phyloP scores from a whole-genome alignment of 225 moss, liverwort and hornwort genomes.

The Anthoceros angustus region DNA sequence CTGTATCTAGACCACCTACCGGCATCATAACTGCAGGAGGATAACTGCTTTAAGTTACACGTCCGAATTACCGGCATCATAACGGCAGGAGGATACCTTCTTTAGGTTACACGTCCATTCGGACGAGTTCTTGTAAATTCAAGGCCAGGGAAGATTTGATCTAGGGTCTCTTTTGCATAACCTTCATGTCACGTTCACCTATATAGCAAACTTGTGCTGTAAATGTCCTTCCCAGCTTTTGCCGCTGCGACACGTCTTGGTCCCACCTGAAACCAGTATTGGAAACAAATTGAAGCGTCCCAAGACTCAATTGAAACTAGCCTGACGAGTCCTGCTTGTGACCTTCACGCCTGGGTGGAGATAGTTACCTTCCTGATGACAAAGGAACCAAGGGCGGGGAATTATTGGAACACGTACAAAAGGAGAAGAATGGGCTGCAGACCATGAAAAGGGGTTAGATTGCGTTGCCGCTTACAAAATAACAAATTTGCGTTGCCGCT shows the following conservation, averaged over 20 bases:
- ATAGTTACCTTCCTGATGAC: not conserved
- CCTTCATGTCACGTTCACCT: not conserved
- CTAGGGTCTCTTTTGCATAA: too few species aligned
- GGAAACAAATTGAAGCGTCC: not conserved
- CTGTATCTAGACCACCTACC: too few species aligned
- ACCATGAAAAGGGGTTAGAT: not conserved
- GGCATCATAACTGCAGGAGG: too few species aligned
- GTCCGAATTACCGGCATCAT: too few species aligned
- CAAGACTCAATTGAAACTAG: not conserved
- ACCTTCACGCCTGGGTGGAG: not conserved
- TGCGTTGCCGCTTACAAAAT: too few species aligned
- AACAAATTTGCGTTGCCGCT: too few species aligned
- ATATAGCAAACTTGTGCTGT: not conserved
- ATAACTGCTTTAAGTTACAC: too few species aligned
- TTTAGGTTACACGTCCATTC: too few species aligned
- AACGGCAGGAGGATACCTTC: too few species aligned
- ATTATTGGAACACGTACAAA: not conserved
- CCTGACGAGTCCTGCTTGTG: not conserved
- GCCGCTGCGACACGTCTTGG: not conserved
- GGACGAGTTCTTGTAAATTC: too few species aligned
- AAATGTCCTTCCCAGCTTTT: not conserved
- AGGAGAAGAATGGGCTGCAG: slow-evolving; percentile 3
- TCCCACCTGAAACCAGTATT: not conserved
- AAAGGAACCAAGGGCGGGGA: not conserved
- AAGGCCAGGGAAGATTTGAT: too few species aligned